phyloP scores from a whole-genome alignment of 1,284 basidiomycete genomes.

The Apiotrichum domesticum region DNA sequence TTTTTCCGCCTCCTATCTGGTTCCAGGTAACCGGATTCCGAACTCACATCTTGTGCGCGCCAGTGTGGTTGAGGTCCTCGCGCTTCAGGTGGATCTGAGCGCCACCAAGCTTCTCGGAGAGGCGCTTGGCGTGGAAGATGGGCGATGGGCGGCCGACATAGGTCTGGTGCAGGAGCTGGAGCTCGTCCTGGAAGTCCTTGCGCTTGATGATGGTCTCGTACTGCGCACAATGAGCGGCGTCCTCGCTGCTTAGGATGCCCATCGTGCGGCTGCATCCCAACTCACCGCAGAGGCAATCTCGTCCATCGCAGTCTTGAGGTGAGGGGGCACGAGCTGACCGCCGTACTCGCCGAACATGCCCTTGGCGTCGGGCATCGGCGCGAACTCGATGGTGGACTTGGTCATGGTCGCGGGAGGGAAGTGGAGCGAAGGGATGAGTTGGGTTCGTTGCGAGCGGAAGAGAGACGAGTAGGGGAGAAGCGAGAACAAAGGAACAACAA shows the following conservation, averaged over 20 bases:
- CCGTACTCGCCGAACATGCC: conserved; percentile 21
- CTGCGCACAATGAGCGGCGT: background rate
- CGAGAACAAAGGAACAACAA: no score
- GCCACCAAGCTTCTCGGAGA: conserved; percentile 70
- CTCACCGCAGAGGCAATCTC: conserved; percentile 9
- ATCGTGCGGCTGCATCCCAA: background rate
- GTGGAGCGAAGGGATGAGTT: background rate
- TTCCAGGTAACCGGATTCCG: no score
- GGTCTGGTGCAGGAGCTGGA: conserved; percentile 9
- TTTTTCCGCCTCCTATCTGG: no score
- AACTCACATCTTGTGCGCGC: conserved; percentile 79
- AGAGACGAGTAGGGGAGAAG: no score
- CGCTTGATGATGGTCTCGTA: conserved; percentile 16
- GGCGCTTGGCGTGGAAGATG: conserved; percentile 56
- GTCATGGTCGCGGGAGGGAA: background rate
- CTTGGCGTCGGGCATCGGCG: conserved; percentile 19
- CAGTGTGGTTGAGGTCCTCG: conserved; percentile 72
- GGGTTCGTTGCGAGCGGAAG: background rate
- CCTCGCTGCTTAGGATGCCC: background rate
- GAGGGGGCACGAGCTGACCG: conserved; percentile 13
- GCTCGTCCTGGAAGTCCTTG: conserved; percentile 20
- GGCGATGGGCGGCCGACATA: conserved; percentile 16
- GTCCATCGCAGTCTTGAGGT: conserved; percentile 19
- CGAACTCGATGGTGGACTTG: conserved; percentile 5
- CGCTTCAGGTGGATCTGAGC: conserved; percentile 94